Percentiles rank a stretch among this genome's conserved stretches.
Conservation (phyloP, 2,329 filamentous ascomycete genomes). For the Epichloe sibirici region DNA sequence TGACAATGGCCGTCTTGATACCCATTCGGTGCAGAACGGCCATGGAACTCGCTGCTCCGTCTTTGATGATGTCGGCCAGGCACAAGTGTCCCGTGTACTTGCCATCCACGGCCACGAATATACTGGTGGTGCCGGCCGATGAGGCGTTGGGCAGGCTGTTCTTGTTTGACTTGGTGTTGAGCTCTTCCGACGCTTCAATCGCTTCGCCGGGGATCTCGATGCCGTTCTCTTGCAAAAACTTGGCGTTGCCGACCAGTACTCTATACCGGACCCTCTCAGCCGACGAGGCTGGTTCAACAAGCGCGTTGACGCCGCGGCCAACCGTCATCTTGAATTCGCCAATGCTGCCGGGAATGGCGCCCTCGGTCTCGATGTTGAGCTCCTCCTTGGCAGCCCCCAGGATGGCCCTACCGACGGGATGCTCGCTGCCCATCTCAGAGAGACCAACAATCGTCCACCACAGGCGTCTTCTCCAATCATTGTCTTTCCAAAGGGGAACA, state of each 20-base stretch:
- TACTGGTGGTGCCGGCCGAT: constrained; percentile 62
- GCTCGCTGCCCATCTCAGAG: constrained; percentile 91
- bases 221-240: constrained; percentile 60
- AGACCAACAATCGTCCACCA: constrained; percentile 97
- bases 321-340: constrained; percentile 76
- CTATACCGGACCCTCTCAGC: constrained; percentile 60
- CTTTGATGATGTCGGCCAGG: constrained; percentile 84
- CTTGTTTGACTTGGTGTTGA: constrained; percentile 33
- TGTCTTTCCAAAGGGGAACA: constrained; percentile 55
- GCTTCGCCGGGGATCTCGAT: constrained; percentile 54
- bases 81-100: constrained; percentile 71
- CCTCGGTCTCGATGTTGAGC: constrained; percentile 60
- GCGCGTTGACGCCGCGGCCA: constrained; percentile 72
- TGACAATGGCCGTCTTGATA: constrained; percentile 82
- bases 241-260: constrained; percentile 73
- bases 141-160: constrained; percentile 18
- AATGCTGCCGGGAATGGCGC: constrained; percentile 67
- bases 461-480: constrained; percentile 54
- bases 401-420: constrained; percentile 88
- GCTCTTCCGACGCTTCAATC: constrained; percentile 48
- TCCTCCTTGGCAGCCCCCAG: constrained; percentile 62
- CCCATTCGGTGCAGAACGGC: constrained; percentile 73
- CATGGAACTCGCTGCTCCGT: constrained; percentile 69
- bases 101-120: constrained; percentile 80
- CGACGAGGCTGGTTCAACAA: constrained; percentile 62